Percentiles rank a stretch among this genome's conserved stretches.
Conservation (phyloP, 345 rosid genomes). For the Salix koriyanagi region DNA sequence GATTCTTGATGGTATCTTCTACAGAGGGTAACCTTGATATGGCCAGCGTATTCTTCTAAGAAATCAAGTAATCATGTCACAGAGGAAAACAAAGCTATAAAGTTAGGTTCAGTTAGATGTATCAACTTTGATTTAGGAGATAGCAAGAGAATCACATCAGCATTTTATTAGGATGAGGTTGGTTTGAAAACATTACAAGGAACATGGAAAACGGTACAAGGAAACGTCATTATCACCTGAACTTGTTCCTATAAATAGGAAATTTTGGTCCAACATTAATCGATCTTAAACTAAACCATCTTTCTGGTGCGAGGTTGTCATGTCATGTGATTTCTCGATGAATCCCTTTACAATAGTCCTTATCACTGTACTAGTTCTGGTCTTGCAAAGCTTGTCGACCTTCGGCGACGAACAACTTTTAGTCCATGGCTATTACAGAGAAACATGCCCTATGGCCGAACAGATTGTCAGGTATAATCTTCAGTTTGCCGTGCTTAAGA, state of each 20-base stretch:
- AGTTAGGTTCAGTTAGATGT: conserved; percentile 35
- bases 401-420: conserved; percentile 32
- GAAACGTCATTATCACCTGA: conserved; percentile 5
- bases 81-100: not conserved
- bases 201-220: not conserved
- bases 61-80: no score
- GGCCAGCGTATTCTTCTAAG: no score
- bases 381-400: conserved; percentile 16
- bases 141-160: not conserved
- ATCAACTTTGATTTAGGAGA: conserved; percentile 37
- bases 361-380: conserved; percentile 16
- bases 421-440: conserved; percentile 55
- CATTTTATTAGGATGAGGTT: conserved; percentile 21
- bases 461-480: conserved; percentile 56
- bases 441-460: conserved; percentile 68
- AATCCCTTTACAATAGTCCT: conserved; percentile 16
- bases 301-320: not conserved
- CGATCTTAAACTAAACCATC: no score
- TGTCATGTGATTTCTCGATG: conserved; percentile 16
- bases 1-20: no score
- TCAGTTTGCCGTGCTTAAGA: conserved; percentile 50
- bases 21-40: no score
- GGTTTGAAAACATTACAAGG: conserved; percentile 26
- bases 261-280: no score
- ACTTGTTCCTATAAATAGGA: not conserved